Percentiles rank a stretch among this genome's conserved stretches.
Conservation (phyloP, 1,284 basidiomycete genomes). For the Cystobasidium sp. region DNA sequence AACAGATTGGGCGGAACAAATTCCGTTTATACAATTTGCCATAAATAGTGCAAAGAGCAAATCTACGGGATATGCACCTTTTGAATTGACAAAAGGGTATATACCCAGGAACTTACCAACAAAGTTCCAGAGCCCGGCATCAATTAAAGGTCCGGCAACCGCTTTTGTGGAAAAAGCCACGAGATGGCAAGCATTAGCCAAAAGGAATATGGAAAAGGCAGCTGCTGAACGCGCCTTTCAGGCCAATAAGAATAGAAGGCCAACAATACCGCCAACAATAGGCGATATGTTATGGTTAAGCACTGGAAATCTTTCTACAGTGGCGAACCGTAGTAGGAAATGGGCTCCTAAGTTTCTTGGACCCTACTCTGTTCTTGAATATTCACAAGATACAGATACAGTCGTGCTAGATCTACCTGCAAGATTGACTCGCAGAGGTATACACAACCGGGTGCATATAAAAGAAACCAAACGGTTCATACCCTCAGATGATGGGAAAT, state of each 20-base stretch:
- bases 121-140: not conserved
- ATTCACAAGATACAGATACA: not conserved
- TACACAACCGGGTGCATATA: not conserved
- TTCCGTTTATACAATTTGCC: not conserved
- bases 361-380: not conserved
- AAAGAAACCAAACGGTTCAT: not conserved
- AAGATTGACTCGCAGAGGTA: not conserved
- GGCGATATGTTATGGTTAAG: slow-evolving; percentile 4
- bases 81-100: not conserved
- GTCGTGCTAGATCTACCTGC: not conserved
- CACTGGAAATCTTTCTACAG: not conserved
- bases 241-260: not conserved
- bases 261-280: slow-evolving; percentile 5
- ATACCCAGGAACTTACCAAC: not conserved
- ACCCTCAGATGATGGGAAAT: not conserved
- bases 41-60: not conserved
- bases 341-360: not conserved
- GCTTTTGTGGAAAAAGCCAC: not conserved
- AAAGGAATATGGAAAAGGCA: not conserved
- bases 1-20: not conserved
- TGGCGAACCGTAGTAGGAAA: not conserved
- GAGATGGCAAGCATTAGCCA: not conserved
- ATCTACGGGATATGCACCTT: not conserved
- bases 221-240: not conserved
- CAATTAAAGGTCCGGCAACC: not conserved